Evolutionary conservation across 768 basidiomycete species (phyloP), one percentile per base, ranked within the genome.

Genomic region (Boletus rubropictus): DNA sequence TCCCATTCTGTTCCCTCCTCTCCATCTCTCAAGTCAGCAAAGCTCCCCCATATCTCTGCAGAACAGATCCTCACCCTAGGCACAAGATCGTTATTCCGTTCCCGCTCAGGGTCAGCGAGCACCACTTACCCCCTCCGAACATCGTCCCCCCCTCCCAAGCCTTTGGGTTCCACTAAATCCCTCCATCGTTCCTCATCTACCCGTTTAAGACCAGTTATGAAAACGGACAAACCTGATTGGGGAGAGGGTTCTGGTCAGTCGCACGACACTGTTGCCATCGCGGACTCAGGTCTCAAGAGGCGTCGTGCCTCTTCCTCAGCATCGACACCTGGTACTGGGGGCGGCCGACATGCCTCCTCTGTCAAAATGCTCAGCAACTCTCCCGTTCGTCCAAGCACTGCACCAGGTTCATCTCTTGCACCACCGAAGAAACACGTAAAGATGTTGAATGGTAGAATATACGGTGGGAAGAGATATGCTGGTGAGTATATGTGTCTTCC

Each of bases 361-460:
- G 38, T 36, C 46, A 58, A 53, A 27, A 29, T 49, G 24, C 29
- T 45, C 25, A 29, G 31, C 18, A 15, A 44, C 4, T 2, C 7
- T 2, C 1, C 12, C 17, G 14, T 1, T 44, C 44, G 48, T 25
- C 52, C 54, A 33, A 61, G 41, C 20, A 52, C 48, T 18, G 42
- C 52, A 4, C 49, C 56, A 15, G 42, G 38, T 18, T 52, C 52
- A 14, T n/a, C 44, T 1, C 5, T 33, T 2, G 17, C 29, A 33
- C 45, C 15, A 0, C 59, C 47, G 1, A 63, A 51, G 34, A 68
- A 36, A 6, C 75, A 76, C 44, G 72, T 77, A 4, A 76, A 74
- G 46, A 84, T 93, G 84, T 74, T 94, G 50, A 94, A 94, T 58
- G 91, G 91, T 0, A 76, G 91, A 21, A 78, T 92, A 1, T 93